Conservation (phyloP, 2,329 filamentous ascomycete genomes). For the Hirsutella thompsonii region DNA sequence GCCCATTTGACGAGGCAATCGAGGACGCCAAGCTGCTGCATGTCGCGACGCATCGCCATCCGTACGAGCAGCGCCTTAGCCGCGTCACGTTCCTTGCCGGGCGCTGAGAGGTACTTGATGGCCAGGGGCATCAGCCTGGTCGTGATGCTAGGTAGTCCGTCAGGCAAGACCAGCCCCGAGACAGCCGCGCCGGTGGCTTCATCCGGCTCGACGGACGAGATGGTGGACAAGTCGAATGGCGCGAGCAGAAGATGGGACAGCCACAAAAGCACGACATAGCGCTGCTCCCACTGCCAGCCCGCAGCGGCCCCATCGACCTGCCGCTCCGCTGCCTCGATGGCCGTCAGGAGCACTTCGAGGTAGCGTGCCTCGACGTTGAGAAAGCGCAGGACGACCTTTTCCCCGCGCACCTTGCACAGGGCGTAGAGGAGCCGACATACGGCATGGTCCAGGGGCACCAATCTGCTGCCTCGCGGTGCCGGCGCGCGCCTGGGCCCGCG, state of each 20-base stretch:
- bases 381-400: constrained; percentile 86
- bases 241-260: constrained; percentile 69
- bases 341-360: constrained; percentile 65
- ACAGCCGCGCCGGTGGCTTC: constrained; percentile 29
- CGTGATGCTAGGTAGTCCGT: constrained; percentile 55
- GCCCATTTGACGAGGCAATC: constrained; percentile 59
- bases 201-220: constrained; percentile 51
- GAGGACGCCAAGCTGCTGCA: constrained; percentile 66
- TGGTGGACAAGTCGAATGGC: constrained; percentile 80
- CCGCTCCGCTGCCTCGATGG: constrained; percentile 50
- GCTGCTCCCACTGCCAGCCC: constrained; percentile 68
- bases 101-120: constrained; percentile 54
- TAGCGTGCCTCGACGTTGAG: constrained; percentile 81
- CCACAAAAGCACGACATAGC: constrained; percentile 82
- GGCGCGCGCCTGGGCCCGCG: constrained; percentile 23
- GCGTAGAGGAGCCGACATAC: constrained; percentile 74
- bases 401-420: constrained; percentile 86
- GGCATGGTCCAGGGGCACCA: constrained; percentile 50
- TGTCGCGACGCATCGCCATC: constrained; percentile 72
- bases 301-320: constrained; percentile 3
- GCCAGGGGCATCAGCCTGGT: constrained; percentile 58
- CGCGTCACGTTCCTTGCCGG: constrained; percentile 81
- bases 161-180: constrained; percentile 40
- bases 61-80: constrained; percentile 75
- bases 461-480: constrained; percentile 18